Conservation (phyloP, 2,329 filamentous ascomycete species). For the Epichloe sp. region DNA sequence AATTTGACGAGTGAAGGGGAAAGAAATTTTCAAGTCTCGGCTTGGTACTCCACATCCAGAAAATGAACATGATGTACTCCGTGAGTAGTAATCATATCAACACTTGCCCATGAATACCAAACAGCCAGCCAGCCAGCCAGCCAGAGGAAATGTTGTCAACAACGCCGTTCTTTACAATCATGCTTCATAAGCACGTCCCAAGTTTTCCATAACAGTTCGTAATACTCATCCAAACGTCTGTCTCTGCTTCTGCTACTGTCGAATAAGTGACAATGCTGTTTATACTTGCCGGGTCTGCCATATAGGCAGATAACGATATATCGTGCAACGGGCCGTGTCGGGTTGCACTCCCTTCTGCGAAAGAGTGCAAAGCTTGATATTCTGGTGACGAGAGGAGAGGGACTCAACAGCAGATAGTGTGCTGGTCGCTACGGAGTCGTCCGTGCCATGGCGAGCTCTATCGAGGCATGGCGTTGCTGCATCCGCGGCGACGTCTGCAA, state of each 20-base stretch:
- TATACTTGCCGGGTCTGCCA: conserved; percentile 1
- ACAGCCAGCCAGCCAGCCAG: neutral
- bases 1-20: conserved; percentile 3
- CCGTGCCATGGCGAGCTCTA: conserved; percentile 42
- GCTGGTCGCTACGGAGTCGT: conserved; percentile 8
- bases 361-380: neutral
- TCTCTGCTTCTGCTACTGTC: neutral
- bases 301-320: neutral
- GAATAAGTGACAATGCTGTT: conserved; percentile 1
- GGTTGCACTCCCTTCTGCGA: neutral
- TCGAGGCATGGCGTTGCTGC: conserved; percentile 48
- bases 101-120: neutral
- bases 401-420: neutral
- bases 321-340: neutral
- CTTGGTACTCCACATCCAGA: conserved; percentile 9
- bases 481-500: conserved; percentile 47
- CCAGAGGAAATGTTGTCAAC: neutral
- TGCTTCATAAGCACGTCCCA: conserved; percentile 10
- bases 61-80: neutral
- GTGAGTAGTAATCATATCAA: neutral
- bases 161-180: conserved; percentile 12
- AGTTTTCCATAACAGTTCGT: conserved; percentile 1
- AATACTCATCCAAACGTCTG: neutral
- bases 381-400: neutral
- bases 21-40: conserved; percentile 9